These are phyloP conservation scores for Erysimum pusillum DNA, from an alignment of 441 rosid genomes.

Conservation along the genomic window DNA sequence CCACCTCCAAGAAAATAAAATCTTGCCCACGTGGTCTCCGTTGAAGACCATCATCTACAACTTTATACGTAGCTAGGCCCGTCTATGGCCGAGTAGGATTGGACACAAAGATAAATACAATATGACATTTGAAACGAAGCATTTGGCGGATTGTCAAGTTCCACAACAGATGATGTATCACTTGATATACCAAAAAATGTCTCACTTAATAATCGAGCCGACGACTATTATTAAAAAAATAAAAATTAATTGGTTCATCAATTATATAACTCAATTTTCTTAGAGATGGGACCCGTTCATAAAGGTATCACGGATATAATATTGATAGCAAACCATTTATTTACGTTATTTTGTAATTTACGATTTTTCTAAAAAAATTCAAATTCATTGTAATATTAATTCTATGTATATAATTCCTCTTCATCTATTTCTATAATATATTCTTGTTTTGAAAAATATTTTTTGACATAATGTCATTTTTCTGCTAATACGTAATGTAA, in stretches of 20 bases:
- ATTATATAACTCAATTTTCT: background rate
- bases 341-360: background rate
- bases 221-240: background rate
- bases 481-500: background rate
- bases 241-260: background rate
- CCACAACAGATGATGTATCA: conserved; percentile 14
- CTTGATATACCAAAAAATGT: background rate
- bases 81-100: conserved; percentile 21
- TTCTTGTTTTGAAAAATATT: background rate
- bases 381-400: background rate
- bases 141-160: conserved; percentile 39
- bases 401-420: background rate
- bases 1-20: background rate
- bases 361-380: background rate
- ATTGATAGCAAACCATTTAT: background rate
- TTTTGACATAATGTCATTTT: background rate
- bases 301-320: conserved; percentile 1
- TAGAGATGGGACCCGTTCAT: background rate
- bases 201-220: conserved; percentile 6
- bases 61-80: conserved; percentile 21
- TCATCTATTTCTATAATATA: background rate
- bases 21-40: conserved; percentile 10
- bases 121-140: conserved; percentile 21
- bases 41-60: conserved; percentile 11
- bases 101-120: conserved; percentile 38